Conservation (phyloP, 768 basidiomycete species). For the Phanerodontia chrysosporium region DNA sequence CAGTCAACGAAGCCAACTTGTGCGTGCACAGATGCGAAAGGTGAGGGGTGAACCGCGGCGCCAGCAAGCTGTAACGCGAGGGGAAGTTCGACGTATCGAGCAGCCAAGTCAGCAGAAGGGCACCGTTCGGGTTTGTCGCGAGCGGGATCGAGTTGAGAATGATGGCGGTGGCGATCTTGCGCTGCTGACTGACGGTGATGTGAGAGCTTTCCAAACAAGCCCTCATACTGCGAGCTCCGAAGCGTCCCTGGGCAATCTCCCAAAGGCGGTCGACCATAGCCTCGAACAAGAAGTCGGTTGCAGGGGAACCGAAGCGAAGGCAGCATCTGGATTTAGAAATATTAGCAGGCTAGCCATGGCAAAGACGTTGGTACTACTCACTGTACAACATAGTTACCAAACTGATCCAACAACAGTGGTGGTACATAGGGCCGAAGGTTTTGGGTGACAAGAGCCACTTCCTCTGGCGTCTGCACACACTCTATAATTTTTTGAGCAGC, state of each 20-base stretch:
- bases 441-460: slow-evolving; percentile 78
- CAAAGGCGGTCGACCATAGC: slow-evolving; percentile 97
- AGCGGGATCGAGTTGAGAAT: slow-evolving; percentile 97
- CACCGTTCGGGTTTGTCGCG: slow-evolving; percentile 97
- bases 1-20: slow-evolving; percentile 92
- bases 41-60: slow-evolving; percentile 95
- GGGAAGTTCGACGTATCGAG: slow-evolving; percentile 93
- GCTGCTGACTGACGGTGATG: slow-evolving; percentile 85
- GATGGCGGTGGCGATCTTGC: slow-evolving; percentile 90
- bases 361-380: slow-evolving; percentile 35
- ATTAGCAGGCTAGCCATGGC: slow-evolving; percentile 1
- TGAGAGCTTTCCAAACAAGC: slow-evolving; percentile 92
- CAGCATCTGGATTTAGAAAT: slow-evolving; percentile 57
- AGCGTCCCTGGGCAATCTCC: slow-evolving; percentile 97
- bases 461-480: slow-evolving; percentile 84
- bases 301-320: slow-evolving; percentile 84
- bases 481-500: slow-evolving; percentile 99
- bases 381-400: slow-evolving; percentile 93
- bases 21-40: slow-evolving; percentile 96
- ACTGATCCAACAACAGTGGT: slow-evolving; percentile 90
- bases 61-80: slow-evolving; percentile 90
- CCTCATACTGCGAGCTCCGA: slow-evolving; percentile 96
- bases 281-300: slow-evolving; percentile 95
- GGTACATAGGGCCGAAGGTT: slow-evolving; percentile 90
- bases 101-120: slow-evolving; percentile 92